Percentiles rank a stretch among this genome's conserved stretches.
Evolutionary conservation across 257 asterid genomes (phyloP).

Genomic region (Scutellaria minor): DNA sequence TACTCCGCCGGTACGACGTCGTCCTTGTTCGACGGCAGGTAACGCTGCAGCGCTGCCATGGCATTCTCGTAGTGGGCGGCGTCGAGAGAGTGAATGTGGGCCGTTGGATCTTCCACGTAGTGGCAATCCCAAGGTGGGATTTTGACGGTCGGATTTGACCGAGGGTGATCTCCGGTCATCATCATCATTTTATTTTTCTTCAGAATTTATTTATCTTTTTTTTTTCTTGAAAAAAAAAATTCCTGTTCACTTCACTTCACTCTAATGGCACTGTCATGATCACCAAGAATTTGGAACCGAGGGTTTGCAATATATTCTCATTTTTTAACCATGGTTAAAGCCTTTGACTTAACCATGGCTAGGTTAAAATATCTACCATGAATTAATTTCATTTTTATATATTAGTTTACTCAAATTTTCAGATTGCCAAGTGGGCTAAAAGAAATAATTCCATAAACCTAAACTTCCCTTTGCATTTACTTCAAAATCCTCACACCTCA

Average conservation of each 20-base stretch:
- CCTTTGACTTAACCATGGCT: slow-evolving; percentile 42
- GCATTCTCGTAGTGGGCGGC: slow-evolving; percentile 41
- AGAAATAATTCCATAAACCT: slow-evolving; percentile 26
- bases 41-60: slow-evolving; percentile 66
- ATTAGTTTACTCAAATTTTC: background rate
- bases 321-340: slow-evolving; percentile 47
- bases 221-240: slow-evolving; percentile 21
- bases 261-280: slow-evolving; percentile 41
- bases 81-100: slow-evolving; percentile 46
- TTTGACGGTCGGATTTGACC: slow-evolving; percentile 64
- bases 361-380: slow-evolving; percentile 45
- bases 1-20: slow-evolving; percentile 36
- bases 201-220: slow-evolving; percentile 4
- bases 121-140: slow-evolving; percentile 60
- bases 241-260: background rate
- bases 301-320: slow-evolving; percentile 53
- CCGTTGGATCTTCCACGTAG: slow-evolving; percentile 46
- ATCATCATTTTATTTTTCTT: slow-evolving; percentile 49
- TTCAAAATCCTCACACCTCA: background rate
- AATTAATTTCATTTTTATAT: background rate
- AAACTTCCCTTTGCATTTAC: slow-evolving; percentile 46
- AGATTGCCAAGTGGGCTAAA: slow-evolving; percentile 31
- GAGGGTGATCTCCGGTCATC: slow-evolving; percentile 51
- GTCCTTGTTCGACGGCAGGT: slow-evolving; percentile 61
- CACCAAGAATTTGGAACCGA: slow-evolving; percentile 30